Evolutionary conservation across 495 filamentous ascomycete genomes (phyloP).

Genomic region (Wilcoxina mikolae): DNA sequence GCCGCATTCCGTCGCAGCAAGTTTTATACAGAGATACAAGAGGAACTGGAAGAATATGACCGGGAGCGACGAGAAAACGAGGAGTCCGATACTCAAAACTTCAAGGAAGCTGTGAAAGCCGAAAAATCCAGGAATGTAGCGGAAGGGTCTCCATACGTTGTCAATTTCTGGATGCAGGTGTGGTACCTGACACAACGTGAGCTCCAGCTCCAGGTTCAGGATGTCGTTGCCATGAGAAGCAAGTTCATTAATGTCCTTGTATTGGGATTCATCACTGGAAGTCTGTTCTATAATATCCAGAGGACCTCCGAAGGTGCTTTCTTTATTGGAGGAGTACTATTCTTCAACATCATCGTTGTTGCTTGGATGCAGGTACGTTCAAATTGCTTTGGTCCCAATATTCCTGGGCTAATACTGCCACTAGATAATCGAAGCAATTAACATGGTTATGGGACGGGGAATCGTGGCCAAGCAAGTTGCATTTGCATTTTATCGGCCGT

Average conservation of each 20-base stretch:
- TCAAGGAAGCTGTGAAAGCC: conserved; percentile 53
- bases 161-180: conserved; percentile 44
- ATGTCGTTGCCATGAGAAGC: conserved; percentile 56
- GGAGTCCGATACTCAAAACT: conserved; percentile 47
- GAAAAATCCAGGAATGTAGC: conserved; percentile 52
- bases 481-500: conserved; percentile 57
- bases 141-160: conserved; percentile 49
- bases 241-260: conserved; percentile 65
- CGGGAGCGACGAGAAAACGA: conserved; percentile 43
- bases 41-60: conserved; percentile 48
- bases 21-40: conserved; percentile 29
- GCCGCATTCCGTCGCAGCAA: conserved; percentile 40
- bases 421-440: conserved; percentile 26
- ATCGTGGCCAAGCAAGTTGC: conserved; percentile 56
- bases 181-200: conserved; percentile 54
- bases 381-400: no score
- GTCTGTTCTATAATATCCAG: conserved; percentile 57
- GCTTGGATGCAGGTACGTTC: conserved; percentile 29
- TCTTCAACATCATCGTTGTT: conserved; percentile 44
- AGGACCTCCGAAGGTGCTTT: conserved; percentile 40
- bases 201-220: conserved; percentile 61
- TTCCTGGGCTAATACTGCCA: no score
- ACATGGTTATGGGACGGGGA: conserved; percentile 36
- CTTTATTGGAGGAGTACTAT: conserved; percentile 41
- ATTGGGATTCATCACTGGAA: conserved; percentile 60